Percentiles rank a stretch among this genome's conserved stretches.
Evolutionary conservation across 2,329 filamentous ascomycete species (phyloP).

Genomic region (Penicillium sp.): DNA sequence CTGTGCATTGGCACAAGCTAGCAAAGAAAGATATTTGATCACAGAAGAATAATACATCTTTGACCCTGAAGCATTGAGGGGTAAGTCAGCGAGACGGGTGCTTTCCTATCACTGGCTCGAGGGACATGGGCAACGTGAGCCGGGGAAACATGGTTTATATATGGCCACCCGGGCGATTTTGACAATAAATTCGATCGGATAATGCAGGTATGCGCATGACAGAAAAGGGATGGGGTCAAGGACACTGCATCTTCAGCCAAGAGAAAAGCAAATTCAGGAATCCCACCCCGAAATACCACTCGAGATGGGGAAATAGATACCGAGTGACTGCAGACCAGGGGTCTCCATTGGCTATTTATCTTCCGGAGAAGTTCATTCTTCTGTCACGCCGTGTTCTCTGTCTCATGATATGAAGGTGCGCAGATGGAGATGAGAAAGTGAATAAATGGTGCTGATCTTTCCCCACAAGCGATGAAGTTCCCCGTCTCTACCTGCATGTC

Average conservation of each 20-base stretch:
- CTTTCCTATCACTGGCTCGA: neutral
- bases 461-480: constrained; percentile 10
- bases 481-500: constrained; percentile 9
- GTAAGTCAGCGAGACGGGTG: neutral
- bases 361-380: neutral
- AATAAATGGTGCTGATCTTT: constrained; percentile 20
- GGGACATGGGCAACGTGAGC: neutral
- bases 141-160: constrained; percentile 14
- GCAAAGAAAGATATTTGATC: constrained; percentile 12
- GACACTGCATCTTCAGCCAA: neutral
- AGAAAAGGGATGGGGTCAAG: constrained; percentile 2
- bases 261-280: constrained; percentile 5
- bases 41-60: constrained; percentile 18
- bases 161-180: neutral
- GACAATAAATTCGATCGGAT: constrained; percentile 1
- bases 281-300: constrained; percentile 21
- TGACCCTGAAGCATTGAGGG: constrained; percentile 3
- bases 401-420: constrained; percentile 17
- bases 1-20: constrained; percentile 18
- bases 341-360: constrained; percentile 5
- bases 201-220: constrained; percentile 13
- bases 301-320: constrained; percentile 16
- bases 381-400: constrained; percentile 14
- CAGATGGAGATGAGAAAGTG: constrained; percentile 9
- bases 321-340: constrained; percentile 13